Evolutionary conservation across 768 basidiomycete genomes (phyloP).

Genomic region (Psilocybe tampanensis): DNA sequence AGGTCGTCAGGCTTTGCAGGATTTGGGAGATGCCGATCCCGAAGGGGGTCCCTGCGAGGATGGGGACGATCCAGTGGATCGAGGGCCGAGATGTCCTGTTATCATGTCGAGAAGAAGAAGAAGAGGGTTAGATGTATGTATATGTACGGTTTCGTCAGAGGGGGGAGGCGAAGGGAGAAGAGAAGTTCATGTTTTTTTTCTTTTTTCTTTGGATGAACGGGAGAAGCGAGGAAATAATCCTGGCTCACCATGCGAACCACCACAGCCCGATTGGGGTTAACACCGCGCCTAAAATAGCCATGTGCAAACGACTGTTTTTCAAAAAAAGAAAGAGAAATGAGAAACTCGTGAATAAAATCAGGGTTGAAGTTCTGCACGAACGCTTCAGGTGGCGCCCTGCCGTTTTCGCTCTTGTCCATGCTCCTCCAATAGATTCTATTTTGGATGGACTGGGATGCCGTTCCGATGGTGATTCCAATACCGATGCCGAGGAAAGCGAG

Average conservation of each 20-base stretch:
- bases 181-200: not conserved
- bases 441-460: slow-evolving; percentile 52
- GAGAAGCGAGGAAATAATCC: not conserved
- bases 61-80: slow-evolving; percentile 68
- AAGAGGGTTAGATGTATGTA: no score
- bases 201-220: not conserved
- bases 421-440: slow-evolving; percentile 53
- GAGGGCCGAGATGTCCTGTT: slow-evolving; percentile 51
- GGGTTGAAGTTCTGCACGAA: slow-evolving; percentile 27
- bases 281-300: slow-evolving; percentile 54
- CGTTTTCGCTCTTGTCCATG: slow-evolving; percentile 47
- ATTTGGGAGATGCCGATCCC: slow-evolving; percentile 67
- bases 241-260: slow-evolving; percentile 68
- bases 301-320: slow-evolving; percentile 63
- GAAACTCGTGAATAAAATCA: not conserved
- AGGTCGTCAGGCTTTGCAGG: slow-evolving; percentile 64
- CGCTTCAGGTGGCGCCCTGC: slow-evolving; percentile 63
- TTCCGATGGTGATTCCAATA: slow-evolving; percentile 54
- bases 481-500: slow-evolving; percentile 70
- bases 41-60: slow-evolving; percentile 68
- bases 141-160: no score
- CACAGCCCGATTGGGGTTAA: slow-evolving; percentile 60
- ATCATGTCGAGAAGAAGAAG: not conserved
- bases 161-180: no score
- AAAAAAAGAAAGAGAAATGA: not conserved